phyloP scores from a whole-genome alignment of 495 filamentous ascomycete species.

The Penicillium robsamsonii region DNA sequence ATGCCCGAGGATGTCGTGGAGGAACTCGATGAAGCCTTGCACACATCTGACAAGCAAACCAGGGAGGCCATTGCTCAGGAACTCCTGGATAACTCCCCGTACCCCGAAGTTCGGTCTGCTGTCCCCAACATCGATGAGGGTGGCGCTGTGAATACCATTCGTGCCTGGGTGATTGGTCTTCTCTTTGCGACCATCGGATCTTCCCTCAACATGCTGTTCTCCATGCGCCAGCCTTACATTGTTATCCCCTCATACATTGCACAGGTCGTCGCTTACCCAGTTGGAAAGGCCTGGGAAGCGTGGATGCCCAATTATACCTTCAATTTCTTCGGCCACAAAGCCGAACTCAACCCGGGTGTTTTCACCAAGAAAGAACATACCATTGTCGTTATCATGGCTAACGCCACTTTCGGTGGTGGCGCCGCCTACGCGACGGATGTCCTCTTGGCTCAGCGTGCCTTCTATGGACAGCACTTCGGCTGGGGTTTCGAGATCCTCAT shows the following conservation, averaged over 20 bases:
- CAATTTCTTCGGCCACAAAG: conserved; percentile 53
- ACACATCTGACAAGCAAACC: conserved; percentile 51
- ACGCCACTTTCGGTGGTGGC: conserved; percentile 47
- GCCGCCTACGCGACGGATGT: conserved; percentile 68
- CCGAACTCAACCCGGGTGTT: conserved; percentile 63
- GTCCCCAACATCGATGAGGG: conserved; percentile 60
- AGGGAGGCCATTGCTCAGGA: conserved; percentile 55
- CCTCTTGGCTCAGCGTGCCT: conserved; percentile 61
- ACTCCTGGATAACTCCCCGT: conserved; percentile 65
- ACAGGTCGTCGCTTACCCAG: conserved; percentile 67
- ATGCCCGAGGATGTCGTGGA: conserved; percentile 60
- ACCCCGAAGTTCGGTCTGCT: conserved; percentile 56
- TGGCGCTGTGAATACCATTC: conserved; percentile 64
- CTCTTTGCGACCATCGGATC: conserved; percentile 64
- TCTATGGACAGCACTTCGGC: conserved; percentile 66
- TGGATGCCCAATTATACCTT: conserved; percentile 53
- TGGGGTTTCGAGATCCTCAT: conserved; percentile 66
- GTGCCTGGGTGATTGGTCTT: conserved; percentile 71
- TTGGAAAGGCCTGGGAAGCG: conserved; percentile 58
- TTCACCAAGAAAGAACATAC: conserved; percentile 79
- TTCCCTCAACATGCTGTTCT: conserved; percentile 69
- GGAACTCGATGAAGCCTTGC: conserved; percentile 59
- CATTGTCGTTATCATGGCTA: conserved; percentile 70
- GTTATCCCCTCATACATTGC: conserved; percentile 65
- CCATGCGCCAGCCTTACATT: conserved; percentile 63